Conservation (phyloP, 2,329 filamentous ascomycete species). For the Penicillium sp. region DNA sequence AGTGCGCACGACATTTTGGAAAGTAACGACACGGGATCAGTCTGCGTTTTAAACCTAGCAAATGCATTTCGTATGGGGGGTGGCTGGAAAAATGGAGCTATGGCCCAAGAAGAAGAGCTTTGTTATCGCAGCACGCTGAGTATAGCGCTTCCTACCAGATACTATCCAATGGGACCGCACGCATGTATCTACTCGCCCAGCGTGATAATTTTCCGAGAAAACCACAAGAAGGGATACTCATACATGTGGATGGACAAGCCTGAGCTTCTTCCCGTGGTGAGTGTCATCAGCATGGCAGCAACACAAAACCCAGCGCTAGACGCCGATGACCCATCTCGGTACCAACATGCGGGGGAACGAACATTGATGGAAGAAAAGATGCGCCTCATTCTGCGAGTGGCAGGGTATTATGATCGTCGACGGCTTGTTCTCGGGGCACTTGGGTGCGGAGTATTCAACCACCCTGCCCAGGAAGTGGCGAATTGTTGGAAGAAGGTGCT, state of each 20-base stretch:
- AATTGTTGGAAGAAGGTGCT: slow-evolving; percentile 62
- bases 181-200: slow-evolving; percentile 59
- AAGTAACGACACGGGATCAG: slow-evolving; percentile 35
- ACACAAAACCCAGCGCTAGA: slow-evolving; percentile 43
- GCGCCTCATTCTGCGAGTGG: slow-evolving; percentile 58
- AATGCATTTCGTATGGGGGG: slow-evolving; percentile 59
- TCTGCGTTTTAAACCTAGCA: slow-evolving; percentile 67
- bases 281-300: slow-evolving; percentile 61
- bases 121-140: slow-evolving; percentile 58
- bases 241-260: slow-evolving; percentile 44
- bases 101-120: slow-evolving; percentile 67
- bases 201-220: slow-evolving; percentile 58
- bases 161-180: slow-evolving; percentile 54
- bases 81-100: slow-evolving; percentile 60
- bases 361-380: slow-evolving; percentile 62
- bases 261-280: slow-evolving; percentile 51
- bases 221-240: slow-evolving; percentile 47
- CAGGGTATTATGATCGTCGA: slow-evolving; percentile 56
- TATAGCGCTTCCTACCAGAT: slow-evolving; percentile 39
- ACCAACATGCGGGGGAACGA: slow-evolving; percentile 46
- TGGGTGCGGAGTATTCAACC: slow-evolving; percentile 65
- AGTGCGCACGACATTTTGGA: slow-evolving; percentile 20
- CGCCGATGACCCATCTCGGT: slow-evolving; percentile 28
- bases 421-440: slow-evolving; percentile 65
- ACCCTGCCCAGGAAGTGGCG: slow-evolving; percentile 62